Percentiles rank a stretch among this genome's conserved stretches.
Evolutionary conservation across 139 green algal species (phyloP).

Genomic region (Asterochloris sp.): DNA sequence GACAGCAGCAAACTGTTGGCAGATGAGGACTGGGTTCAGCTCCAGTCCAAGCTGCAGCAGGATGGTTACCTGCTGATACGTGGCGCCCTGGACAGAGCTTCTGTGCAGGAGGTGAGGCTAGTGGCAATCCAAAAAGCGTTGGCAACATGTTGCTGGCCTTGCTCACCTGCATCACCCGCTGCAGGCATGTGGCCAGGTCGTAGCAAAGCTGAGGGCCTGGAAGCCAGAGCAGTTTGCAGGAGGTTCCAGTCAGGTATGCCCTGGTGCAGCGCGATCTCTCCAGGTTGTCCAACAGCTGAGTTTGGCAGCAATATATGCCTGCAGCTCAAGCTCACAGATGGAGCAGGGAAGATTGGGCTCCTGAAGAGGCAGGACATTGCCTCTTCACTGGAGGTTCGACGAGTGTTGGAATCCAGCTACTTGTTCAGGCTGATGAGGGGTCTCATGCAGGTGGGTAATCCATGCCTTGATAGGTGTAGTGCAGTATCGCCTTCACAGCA

Average conservation of each 20-base stretch:
- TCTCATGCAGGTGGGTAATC: not conserved
- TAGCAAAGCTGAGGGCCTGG: not conserved
- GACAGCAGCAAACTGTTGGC: constrained; percentile 1
- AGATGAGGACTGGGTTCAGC: not conserved
- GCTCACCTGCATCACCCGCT: not conserved
- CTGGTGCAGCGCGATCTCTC: not conserved
- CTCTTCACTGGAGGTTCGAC: not conserved
- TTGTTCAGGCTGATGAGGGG: constrained; percentile 19
- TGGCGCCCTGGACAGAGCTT: not conserved
- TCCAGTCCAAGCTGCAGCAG: not conserved
- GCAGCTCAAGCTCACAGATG: not conserved
- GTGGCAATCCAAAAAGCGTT: not conserved
- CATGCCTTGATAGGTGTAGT: not conserved
- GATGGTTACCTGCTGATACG: constrained; percentile 29
- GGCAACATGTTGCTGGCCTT: not conserved
- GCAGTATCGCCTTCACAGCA: not conserved
- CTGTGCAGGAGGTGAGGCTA: constrained; percentile 4
- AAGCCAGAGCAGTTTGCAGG: constrained; percentile 7
- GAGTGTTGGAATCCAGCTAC: constrained; percentile 13
- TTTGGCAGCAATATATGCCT: not conserved
- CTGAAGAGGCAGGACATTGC: constrained; percentile 26
- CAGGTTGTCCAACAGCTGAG: not conserved
- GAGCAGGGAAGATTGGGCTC: constrained; percentile 18
- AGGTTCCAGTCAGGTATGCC: not conserved
- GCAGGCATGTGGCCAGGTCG: constrained; percentile 3